Evolutionary conservation across 352 stramenopile species (phyloP), one percentile per base, ranked within the genome.

Genomic region (Thalassiosira pacifica): DNA sequence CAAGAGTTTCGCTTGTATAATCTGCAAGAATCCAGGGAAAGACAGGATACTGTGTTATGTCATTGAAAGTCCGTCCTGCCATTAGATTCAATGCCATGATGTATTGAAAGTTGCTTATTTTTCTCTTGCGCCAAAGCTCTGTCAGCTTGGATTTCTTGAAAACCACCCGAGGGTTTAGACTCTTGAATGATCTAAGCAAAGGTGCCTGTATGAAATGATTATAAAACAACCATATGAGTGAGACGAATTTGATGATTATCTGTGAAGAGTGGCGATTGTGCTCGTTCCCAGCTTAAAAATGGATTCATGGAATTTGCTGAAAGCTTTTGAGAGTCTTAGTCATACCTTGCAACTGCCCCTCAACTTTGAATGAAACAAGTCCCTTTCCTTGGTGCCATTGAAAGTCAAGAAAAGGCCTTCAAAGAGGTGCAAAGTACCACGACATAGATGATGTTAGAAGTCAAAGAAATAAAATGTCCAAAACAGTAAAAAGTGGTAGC

Each of bases 1-100:
- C 97, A 31, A 99, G 92, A 18, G 92, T 95, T 27, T 96, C 84
- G 31, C 95, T 98, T 4, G 93, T 95, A 88, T 99, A 99, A 91
- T 99, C 98, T 16, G 94, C 86, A 13, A 99, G 82, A 18, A 99
- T 93, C 98, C 98, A 99, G 18, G 98, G 98, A 79, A 99, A 99
- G 9, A 99, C 97, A 19, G 98, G 98, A 89, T 99, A 99, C 69
- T 95, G 91, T 22, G 97, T 98, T 48, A 97, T 92, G 81, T 97
- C 95, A 83, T 97, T 97, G 87, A 97, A 97, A 13, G 92, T 98
- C 19, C 97, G 84, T 11, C 97, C 97, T 5, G 97, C 96, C 73
- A 98, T 96, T 6, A 97, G 96, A 87, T 99, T 99, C n/a, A 99
- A 89, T 34, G 97, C 93, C 96, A 99, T 98, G 24, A 99, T 90